Base-by-base conservation (phyloP, 352 stramenopile species). In the Globisporangium nunn region DNA sequence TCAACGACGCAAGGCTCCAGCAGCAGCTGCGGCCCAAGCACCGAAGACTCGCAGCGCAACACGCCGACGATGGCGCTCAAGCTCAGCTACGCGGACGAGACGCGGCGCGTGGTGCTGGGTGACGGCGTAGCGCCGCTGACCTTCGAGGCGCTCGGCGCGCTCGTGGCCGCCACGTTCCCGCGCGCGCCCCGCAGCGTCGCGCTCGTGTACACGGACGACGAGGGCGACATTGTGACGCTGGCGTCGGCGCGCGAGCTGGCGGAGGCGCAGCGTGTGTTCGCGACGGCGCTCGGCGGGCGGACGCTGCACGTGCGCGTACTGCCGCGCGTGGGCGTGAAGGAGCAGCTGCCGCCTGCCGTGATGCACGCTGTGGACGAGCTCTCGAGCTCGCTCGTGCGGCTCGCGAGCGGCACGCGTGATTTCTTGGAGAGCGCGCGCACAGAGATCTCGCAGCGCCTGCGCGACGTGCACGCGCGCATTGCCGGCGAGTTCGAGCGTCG, bases 121-220 rank as follows among this genome's bases (percentile, higher is more conserved):
- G 41, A 12, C 6, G 47, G 56, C 33, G 49, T 23, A 23, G 23
- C 67, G 33, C 52, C 69, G 45, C 54, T 86, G 57, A 75, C 62
- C 40, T 83, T 81, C 64, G 67, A 78, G 14, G 41, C 68, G 31
- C 60, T 90, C 35, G 46, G 66, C n/a, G 52, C 49, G 46, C 77
- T 75, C 45, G 74, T 80, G 28, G 23, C 64, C 29, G 66, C 73
- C 45, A 58, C 54, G 40, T 85, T 86, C 54, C 58, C 51, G 7
- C 56, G 68, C n/a, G 52, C 56, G 12, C 50, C 72, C 8, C 57
- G 68, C 8, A 35, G 50, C 40, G 89, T 70, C 68, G 68, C 69
- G 52, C 62, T 91, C 28, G 60, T 88, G 50, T 91, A 89, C 70
- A 72, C 70, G 43, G 81, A 91, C 59, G 70, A 88, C 17, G 81